Evolutionary conservation across 139 green algal species (phyloP).

Genomic region (Marvania coccoides): DNA sequence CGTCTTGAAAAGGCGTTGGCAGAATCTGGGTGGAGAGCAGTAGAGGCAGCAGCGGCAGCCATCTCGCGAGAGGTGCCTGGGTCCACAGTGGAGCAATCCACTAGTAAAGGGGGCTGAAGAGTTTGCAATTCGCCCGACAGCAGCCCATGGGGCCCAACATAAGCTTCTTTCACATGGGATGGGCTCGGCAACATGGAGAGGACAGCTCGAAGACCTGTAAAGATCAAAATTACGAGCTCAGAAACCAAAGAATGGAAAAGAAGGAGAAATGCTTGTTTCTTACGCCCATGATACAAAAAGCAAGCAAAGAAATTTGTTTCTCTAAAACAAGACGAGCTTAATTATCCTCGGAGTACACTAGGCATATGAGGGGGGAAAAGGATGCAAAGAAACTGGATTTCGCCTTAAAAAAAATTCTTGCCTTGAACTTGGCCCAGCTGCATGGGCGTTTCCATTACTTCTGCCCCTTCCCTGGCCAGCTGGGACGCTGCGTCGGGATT

Average conservation of each 20-base stretch:
- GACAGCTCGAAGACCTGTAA: constrained; percentile 10
- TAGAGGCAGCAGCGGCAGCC: constrained; percentile 2
- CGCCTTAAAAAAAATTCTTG: neutral
- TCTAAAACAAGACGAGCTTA: too few species aligned
- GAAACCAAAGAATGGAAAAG: neutral
- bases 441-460: neutral
- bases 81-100: constrained; percentile 53
- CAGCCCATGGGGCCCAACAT: constrained; percentile 17
- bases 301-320: too few species aligned
- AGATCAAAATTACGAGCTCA: neutral
- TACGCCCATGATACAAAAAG: too few species aligned
- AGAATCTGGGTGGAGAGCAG: constrained; percentile 18
- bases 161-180: neutral
- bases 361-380: neutral
- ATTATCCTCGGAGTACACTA: neutral
- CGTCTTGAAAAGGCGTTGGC: constrained; percentile 31
- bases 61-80: constrained; percentile 28
- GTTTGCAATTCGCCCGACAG: neutral
- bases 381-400: neutral
- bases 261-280: too few species aligned
- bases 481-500: constrained; percentile 9
- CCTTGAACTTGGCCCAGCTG: constrained; percentile 5
- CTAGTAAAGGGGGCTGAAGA: constrained; percentile 28
- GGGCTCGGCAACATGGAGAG: constrained; percentile 20
- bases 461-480: neutral